Evolutionary conservation across 306 rosid genomes (phyloP).

Genomic region (Prunus mume): DNA sequence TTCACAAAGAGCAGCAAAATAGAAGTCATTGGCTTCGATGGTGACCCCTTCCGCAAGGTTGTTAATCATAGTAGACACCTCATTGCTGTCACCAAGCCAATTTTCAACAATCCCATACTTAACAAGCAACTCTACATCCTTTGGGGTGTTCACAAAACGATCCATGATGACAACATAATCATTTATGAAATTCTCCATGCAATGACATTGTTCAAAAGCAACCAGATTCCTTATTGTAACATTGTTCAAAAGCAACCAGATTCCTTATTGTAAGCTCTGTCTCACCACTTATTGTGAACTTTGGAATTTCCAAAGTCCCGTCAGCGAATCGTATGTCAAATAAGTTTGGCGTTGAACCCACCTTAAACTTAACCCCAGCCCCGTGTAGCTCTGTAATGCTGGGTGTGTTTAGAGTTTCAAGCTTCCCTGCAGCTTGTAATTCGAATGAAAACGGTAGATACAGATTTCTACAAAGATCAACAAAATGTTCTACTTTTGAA

Average conservation of each 20-base stretch:
- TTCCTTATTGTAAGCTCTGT: constrained; percentile 24
- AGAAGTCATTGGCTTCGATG: neutral
- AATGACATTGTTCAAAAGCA: constrained; percentile 28
- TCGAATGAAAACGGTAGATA: constrained; percentile 18
- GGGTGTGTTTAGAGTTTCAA: constrained; percentile 12
- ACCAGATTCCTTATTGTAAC: constrained; percentile 17
- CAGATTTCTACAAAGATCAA: constrained; percentile 30
- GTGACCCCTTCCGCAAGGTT: constrained; percentile 7
- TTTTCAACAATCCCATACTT: constrained; percentile 27
- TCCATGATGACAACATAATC: constrained; percentile 27
- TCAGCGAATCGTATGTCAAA: constrained; percentile 24
- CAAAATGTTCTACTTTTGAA: constrained; percentile 27
- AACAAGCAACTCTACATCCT: constrained; percentile 30
- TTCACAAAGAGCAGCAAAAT: constrained; percentile 18
- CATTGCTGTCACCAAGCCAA: constrained; percentile 1
- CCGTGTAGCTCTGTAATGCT: constrained; percentile 20
- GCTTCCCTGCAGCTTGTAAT: neutral
- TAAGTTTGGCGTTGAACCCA: constrained; percentile 15
- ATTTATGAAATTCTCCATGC: neutral
- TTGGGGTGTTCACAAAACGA: constrained; percentile 12
- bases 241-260: constrained; percentile 32
- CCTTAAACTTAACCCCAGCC: constrained; percentile 33
- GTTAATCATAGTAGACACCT: constrained; percentile 12
- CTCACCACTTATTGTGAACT: neutral
- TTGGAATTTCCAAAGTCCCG: constrained; percentile 33